Evolutionary conservation across 1,284 basidiomycete genomes (phyloP).

Genomic region (Moesziomyces sp.): DNA sequence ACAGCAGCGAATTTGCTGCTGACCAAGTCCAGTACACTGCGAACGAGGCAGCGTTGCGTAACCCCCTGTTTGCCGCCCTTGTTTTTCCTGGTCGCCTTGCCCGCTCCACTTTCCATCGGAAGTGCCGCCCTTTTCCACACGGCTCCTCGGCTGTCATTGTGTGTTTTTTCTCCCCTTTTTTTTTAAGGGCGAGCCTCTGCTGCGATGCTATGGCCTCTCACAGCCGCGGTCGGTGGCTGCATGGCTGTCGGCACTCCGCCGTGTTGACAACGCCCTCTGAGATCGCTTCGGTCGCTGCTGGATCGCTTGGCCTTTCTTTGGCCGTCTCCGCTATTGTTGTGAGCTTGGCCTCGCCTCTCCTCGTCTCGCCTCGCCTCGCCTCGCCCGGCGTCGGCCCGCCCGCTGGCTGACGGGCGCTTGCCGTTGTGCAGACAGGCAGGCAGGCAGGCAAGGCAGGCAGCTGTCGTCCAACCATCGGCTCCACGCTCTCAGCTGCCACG

Average conservation of each 20-base stretch:
- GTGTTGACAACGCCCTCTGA: background rate
- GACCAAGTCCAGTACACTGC: no score
- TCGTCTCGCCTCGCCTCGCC: background rate
- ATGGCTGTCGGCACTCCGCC: background rate
- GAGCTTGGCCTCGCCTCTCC: background rate
- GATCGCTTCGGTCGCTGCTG: no score
- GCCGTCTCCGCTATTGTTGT: no score
- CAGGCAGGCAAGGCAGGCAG: background rate
- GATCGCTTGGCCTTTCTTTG: no score
- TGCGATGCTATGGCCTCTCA: background rate
- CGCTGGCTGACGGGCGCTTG: background rate
- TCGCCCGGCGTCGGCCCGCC: background rate
- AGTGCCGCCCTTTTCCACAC: constrained; percentile 10
- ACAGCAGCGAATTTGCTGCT: no score
- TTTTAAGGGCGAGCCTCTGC: background rate
- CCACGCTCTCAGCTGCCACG: background rate
- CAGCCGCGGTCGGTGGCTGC: background rate
- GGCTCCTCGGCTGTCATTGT: background rate
- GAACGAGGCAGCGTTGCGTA: no score
- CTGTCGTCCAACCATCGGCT: constrained; percentile 2
- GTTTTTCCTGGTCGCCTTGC: background rate
- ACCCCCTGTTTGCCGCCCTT: no score
- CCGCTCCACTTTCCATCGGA: constrained; percentile 19
- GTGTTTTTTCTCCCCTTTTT: no score
- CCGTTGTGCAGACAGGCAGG: background rate